Evolutionary conservation across 1,139 yeast genomes (phyloP).

Genomic region (Meyerozyma guilliermondii): DNA sequence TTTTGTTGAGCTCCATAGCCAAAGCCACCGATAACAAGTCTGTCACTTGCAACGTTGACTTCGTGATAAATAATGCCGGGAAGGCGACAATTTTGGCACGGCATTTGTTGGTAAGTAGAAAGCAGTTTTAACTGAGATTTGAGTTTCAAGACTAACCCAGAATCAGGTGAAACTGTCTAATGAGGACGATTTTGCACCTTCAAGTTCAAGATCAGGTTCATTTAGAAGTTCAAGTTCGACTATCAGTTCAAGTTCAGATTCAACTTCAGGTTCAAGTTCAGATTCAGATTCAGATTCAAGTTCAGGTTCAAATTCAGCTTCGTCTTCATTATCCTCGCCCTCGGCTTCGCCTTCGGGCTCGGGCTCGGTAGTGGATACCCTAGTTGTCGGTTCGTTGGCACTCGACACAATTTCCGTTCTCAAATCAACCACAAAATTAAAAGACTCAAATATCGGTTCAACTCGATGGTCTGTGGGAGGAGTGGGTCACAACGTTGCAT

Average conservation of each 20-base stretch:
- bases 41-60: slow-evolving; percentile 64
- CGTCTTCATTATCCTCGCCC: no score
- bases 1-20: slow-evolving; percentile 60
- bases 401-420: slow-evolving; percentile 60
- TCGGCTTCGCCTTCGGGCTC: no score
- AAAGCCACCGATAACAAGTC: slow-evolving; percentile 63
- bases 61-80: slow-evolving; percentile 73
- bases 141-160: slow-evolving; percentile 7
- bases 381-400: slow-evolving; percentile 71
- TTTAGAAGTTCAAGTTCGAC: no score
- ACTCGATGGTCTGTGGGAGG: slow-evolving; percentile 67
- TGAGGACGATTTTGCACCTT: no score
- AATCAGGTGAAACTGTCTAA: no score
- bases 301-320: no score
- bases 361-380: neutral
- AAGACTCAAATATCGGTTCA: slow-evolving; percentile 73
- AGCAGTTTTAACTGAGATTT: neutral
- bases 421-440: slow-evolving; percentile 22
- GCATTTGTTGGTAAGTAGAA: slow-evolving; percentile 26
- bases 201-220: no score
- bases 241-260: neutral
- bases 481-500: slow-evolving; percentile 73
- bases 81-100: slow-evolving; percentile 66
- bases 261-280: no score
- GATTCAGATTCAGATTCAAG: no score